Base-by-base conservation (phyloP, 1,139 yeast species). In the Suhomyces coccinellae region DNA sequence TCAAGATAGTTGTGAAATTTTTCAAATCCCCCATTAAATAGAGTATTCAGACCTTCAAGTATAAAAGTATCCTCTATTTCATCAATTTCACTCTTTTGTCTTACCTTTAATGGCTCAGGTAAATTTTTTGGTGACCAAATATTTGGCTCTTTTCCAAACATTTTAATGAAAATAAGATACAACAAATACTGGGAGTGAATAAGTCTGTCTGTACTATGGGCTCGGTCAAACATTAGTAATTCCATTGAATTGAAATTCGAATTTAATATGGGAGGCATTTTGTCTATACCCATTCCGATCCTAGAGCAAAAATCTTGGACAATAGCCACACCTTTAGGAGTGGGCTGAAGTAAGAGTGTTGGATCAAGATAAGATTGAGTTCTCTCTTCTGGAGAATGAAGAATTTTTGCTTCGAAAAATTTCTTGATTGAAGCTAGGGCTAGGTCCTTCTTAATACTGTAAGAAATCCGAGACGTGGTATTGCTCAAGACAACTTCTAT, bases 291-390 rank as follows among this genome's bases (percentile, higher is more conserved):
- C 46, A 85, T 63, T 0, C 93, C 95, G 43, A 77, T 66, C 36
- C 70, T 75, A 42, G 69, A 68, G 51, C 85, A 82, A 59, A 83
- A 89, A 11, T 75, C 69, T 41, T 79, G 80, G 2, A 91, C 64
- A 0, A 89, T 61, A 0, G 90, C 83, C 4, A 89, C 80, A 1
- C 98, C 99, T 58, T 93, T 93, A 0, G 98, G 93, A 0, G 98
- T 89, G 5, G 97, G 96, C 57, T 91, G 98, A 30, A 90, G 59
- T 3, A 69, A 46, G 0, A 71, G 66, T 37, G 66, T 60, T 3
- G 57, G 63, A 45, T 75, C 75, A 2, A 83, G 73, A 38, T 59
- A 66, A n/a, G 62, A 53, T 43, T 83, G 60, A 0, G 95, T 85
- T 54, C 95, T 72, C 53, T 86, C 91, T 7, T 79, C 77, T 0